Evolutionary conservation across 2,329 filamentous ascomycete genomes (phyloP).

Genomic region (Phialophora tarda): DNA sequence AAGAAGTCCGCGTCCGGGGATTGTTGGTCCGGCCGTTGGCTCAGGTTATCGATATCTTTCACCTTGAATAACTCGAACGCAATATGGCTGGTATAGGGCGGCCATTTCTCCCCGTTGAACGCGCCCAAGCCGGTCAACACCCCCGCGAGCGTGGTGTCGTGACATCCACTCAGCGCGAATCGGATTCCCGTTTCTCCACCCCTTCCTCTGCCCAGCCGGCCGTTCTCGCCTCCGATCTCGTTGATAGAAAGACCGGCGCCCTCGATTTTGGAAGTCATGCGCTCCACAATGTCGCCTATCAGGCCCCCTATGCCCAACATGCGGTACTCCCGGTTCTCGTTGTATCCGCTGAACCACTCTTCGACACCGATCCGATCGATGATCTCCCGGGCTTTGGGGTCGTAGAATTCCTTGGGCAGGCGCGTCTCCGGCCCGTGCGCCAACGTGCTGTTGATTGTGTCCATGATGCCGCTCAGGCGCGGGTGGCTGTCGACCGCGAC

Average conservation of each 20-base stretch:
- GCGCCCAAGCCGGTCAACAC: constrained; percentile 79
- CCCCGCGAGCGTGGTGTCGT: constrained; percentile 89
- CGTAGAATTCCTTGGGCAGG: constrained; percentile 86
- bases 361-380: constrained; percentile 78
- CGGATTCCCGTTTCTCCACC: constrained; percentile 64
- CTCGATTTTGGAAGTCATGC: constrained; percentile 73
- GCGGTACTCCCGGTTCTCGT: constrained; percentile 85
- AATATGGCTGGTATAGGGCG: constrained; percentile 89
- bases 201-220: constrained; percentile 50
- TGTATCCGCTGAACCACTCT: constrained; percentile 91
- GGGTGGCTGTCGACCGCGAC: constrained; percentile 86
- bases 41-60: constrained; percentile 37
- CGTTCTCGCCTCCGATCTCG: constrained; percentile 52
- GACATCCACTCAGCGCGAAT: constrained; percentile 82
- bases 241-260: constrained; percentile 61
- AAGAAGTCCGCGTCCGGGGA: constrained; percentile 29
- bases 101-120: constrained; percentile 77
- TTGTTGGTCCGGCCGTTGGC: constrained; percentile 31
- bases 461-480: constrained; percentile 86
- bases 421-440: constrained; percentile 81
- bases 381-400: constrained; percentile 70
- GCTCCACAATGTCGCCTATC: constrained; percentile 78
- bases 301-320: constrained; percentile 83
- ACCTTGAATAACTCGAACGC: constrained; percentile 86
- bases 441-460: constrained; percentile 86